Percentiles rank a stretch among this genome's conserved stretches.
Conservation (phyloP, 768 basidiomycete species). For the Porphyrellus cyaneotinctus region DNA sequence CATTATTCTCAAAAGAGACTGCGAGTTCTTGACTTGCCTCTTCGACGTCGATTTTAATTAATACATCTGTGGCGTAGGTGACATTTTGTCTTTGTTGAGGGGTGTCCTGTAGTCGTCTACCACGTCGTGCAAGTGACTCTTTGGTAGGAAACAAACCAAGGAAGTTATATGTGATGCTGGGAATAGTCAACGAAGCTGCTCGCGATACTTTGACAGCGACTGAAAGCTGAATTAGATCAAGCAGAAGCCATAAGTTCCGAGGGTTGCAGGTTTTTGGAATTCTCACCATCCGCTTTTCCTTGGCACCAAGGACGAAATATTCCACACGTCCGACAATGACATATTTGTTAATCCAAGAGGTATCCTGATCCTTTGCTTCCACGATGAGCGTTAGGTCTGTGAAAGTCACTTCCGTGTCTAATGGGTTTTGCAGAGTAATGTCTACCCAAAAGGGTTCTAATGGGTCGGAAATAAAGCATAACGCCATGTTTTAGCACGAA, state of each 20-base stretch:
- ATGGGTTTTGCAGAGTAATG: constrained; percentile 62
- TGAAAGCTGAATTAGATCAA: constrained; percentile 44
- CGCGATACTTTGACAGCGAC: constrained; percentile 54
- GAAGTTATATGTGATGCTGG: constrained; percentile 62
- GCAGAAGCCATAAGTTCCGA: not conserved
- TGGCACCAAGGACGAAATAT: constrained; percentile 57
- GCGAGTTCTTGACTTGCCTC: constrained; percentile 62
- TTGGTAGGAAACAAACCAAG: constrained; percentile 63
- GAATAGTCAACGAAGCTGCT: constrained; percentile 52
- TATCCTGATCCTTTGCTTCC: constrained; percentile 33
- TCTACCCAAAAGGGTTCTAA: constrained; percentile 79
- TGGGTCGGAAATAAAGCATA: not conserved
- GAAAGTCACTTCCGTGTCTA: constrained; percentile 70
- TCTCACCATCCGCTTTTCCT: constrained; percentile 63
- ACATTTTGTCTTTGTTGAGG: constrained; percentile 61
- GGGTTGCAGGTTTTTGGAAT: not conserved
- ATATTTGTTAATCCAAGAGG: constrained; percentile 34
- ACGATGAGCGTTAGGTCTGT: constrained; percentile 57
- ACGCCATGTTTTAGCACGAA: not conserved
- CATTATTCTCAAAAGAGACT: constrained; percentile 53
- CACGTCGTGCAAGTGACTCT: constrained; percentile 68
- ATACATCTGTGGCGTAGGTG: constrained; percentile 67
- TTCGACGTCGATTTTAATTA: constrained; percentile 58
- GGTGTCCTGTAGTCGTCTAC: constrained; percentile 73
- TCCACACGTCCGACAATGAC: constrained; percentile 58